Base-by-base conservation (phyloP, 495 filamentous ascomycete genomes). In the Aspergillus indologenus region DNA sequence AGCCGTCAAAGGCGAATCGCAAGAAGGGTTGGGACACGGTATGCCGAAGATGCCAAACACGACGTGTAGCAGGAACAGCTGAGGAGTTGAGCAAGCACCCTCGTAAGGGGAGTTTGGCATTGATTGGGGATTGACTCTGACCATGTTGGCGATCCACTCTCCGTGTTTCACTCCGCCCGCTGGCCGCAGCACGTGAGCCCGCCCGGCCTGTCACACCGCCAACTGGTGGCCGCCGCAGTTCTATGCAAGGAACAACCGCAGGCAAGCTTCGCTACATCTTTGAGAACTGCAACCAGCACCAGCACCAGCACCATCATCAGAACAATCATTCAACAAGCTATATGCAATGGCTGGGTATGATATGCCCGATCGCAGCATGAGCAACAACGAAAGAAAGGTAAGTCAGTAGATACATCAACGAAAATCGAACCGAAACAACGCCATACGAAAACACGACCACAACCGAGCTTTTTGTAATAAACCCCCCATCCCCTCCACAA, bases 341-440 rank as follows among this genome's bases (percentile, higher is more conserved):
- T 57, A 73, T 76, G 73, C 70, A 71, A 70, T 63, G 65, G 53
- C 63, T 67, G 67, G 69, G 71, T 72, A 75, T 71, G 69, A 62
- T 44, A 74, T 66, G 69, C 68, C 71, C 66, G 64, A 75, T 71
- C 63, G 65, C 63, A 67, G 56, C 58, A 68, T 59, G 60, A 65
- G 44, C n/a, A n/a, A n/a, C n/a, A n/a, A 50, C 68, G 55, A 61
- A 43, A 59, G 34, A 54, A 40, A 40, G 12, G 12, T 40, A 14
- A 15, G 34, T 7, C 34, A 40, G 12, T 40, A 40, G 12, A 45
- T 54, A 52, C 57, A 44, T 57, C 49, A 66, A 65, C 49, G 55
- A 50, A 64, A 45, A 52, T 48, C 50, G 63, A 61, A 64, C 11
- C 56, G 66, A 65, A 23, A 66, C 47, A 79, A 79, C 76, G 75